Conservation (phyloP, 768 basidiomycete genomes). For the Termitomyces sp. region DNA sequence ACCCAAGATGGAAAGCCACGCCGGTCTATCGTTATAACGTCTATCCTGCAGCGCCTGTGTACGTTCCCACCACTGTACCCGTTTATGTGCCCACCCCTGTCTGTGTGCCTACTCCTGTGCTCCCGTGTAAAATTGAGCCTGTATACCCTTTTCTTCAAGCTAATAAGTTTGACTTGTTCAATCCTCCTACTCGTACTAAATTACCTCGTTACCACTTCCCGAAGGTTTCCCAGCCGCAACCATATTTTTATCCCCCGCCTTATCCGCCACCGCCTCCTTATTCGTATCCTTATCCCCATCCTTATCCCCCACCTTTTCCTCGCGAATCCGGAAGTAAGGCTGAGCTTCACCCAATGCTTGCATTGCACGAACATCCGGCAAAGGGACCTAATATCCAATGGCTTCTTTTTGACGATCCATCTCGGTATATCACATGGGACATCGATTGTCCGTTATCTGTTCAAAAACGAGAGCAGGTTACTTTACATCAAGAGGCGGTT, state of each 20-base stretch:
- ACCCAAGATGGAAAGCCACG: not conserved
- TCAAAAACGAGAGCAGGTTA: not conserved
- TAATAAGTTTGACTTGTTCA: not conserved
- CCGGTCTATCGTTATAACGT: not conserved
- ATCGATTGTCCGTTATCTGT: not conserved
- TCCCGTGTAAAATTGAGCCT: not conserved
- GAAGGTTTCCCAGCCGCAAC: not conserved
- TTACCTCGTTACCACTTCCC: conserved; percentile 2
- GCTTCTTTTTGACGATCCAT: not conserved
- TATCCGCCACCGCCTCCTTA: not conserved
- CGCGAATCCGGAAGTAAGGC: not conserved
- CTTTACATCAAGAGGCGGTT: not conserved
- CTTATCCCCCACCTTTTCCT: not conserved
- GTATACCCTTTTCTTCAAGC: not conserved
- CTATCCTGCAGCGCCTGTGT: not conserved
- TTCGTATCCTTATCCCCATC: not conserved
- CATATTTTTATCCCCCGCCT: not conserved
- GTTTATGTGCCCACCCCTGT: not conserved
- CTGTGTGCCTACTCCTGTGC: not conserved
- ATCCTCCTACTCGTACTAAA: conserved; percentile 6
- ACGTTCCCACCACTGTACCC: not conserved
- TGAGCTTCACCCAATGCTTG: conserved; percentile 1
- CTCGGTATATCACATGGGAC: not conserved
- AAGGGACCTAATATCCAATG: not conserved
- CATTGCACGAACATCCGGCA: not conserved